These are phyloP conservation scores for Leccinum fibrillosum DNA, from an alignment of 768 basidiomycete species.

Conservation along the genomic window DNA sequence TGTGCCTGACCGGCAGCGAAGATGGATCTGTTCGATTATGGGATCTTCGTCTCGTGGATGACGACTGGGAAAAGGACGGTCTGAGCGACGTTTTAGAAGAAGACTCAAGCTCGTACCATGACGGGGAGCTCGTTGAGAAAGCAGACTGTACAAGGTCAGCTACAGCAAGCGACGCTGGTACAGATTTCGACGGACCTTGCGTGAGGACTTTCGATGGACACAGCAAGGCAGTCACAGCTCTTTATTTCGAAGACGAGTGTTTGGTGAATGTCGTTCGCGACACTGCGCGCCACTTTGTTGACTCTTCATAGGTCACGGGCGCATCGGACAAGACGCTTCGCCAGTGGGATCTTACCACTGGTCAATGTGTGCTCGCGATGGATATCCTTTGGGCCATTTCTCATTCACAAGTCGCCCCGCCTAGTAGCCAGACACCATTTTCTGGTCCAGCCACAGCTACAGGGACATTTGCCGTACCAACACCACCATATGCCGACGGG, in stretches of 20 bases:
- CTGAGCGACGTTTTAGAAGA: conserved; percentile 67
- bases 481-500: conserved; percentile 85
- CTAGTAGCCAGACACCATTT: conserved; percentile 44
- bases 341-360: conserved; percentile 96
- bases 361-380: conserved; percentile 99
- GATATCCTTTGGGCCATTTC: conserved; percentile 99
- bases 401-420: conserved; percentile 59
- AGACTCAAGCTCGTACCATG: conserved; percentile 38
- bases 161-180: conserved; percentile 36
- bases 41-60: conserved; percentile 85
- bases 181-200: conserved; percentile 52
- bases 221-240: conserved; percentile 84
- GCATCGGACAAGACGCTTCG: conserved; percentile 98
- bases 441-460: conserved; percentile 52
- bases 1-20: conserved; percentile 87
- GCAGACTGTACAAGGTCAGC: conserved; percentile 41
- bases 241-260: conserved; percentile 95
- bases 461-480: conserved; percentile 75
- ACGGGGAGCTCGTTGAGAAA: conserved; percentile 37
- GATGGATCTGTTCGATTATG: conserved; percentile 86
- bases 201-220: conserved; percentile 83
- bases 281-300: conserved; percentile 10
- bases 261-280: conserved; percentile 51
- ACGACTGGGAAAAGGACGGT: conserved; percentile 54
- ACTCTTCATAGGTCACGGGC: conserved; percentile 77